phyloP scores from a whole-genome alignment of 768 basidiomycete genomes.

The Pleurotus sapidus region DNA sequence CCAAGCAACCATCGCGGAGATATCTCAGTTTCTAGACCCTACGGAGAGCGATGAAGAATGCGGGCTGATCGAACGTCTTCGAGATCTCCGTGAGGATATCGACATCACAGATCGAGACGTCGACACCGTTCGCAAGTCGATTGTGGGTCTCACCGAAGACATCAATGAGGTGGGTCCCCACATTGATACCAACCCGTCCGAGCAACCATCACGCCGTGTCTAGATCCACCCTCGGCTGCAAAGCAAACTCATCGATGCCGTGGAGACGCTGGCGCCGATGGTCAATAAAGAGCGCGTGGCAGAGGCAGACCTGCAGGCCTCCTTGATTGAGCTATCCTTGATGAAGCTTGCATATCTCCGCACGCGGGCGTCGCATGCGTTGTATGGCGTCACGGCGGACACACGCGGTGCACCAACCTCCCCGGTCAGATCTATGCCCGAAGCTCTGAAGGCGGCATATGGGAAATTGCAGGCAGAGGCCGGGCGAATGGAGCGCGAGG shows the following conservation, averaged over 20 bases:
- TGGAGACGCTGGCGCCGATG: conserved; percentile 24
- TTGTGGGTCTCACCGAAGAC: neutral
- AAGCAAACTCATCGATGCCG: conserved; percentile 20
- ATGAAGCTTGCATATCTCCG: conserved; percentile 47
- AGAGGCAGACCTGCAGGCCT: conserved; percentile 35
- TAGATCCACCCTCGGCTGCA: conserved; percentile 32
- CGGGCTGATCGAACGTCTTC: neutral
- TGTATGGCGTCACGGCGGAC: conserved; percentile 35
- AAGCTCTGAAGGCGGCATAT: conserved; percentile 30
- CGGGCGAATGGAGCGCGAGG: conserved; percentile 32
- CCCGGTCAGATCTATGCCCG: conserved; percentile 19
- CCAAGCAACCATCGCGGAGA: neutral
- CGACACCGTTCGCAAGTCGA: neutral
- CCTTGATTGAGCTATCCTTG: conserved; percentile 43
- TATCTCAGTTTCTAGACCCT: neutral
- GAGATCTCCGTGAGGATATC: neutral
- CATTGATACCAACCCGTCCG: too few relatives aligned
- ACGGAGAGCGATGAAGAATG: neutral
- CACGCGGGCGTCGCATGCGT: conserved; percentile 30
- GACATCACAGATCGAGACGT: neutral
- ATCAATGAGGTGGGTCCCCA: conserved; percentile 11
- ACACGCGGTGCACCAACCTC: conserved; percentile 9
- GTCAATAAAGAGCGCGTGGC: conserved; percentile 28
- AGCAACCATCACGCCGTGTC: neutral
- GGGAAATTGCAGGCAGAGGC: conserved; percentile 31